A percentile compares a stretch with the other conserved stretches of the same genome.
phyloP scores from a whole-genome alignment of 2,329 filamentous ascomycete species.

The Ophiosphaerella herpotricha region DNA sequence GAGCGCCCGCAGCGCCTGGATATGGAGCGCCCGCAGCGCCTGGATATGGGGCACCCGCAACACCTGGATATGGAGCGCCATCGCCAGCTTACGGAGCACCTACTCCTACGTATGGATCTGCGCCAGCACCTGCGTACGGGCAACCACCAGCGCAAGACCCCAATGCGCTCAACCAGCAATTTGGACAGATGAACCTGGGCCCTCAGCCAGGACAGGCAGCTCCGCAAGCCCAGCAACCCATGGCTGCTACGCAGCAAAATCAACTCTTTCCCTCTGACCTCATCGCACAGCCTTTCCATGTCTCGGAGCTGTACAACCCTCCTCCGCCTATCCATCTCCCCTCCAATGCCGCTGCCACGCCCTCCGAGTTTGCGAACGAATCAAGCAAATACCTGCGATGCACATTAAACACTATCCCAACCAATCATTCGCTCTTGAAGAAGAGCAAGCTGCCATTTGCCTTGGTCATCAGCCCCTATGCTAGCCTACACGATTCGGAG shows the following conservation, averaged over 20 bases:
- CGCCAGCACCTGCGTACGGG: constrained; percentile 33
- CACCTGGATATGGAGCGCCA: constrained; percentile 42
- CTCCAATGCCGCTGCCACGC: constrained; percentile 90
- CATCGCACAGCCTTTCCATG: constrained; percentile 90
- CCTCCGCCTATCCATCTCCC: constrained; percentile 91
- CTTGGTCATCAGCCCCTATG: constrained; percentile 94
- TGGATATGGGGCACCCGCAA: constrained; percentile 47
- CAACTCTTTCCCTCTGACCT: constrained; percentile 92
- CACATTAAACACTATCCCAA: constrained; percentile 91
- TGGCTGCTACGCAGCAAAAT: constrained; percentile 58
- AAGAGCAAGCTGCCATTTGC: constrained; percentile 94
- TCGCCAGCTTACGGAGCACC: constrained; percentile 45
- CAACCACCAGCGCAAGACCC: constrained; percentile 62
- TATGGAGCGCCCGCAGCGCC: constrained; percentile 35
- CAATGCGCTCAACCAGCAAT: constrained; percentile 71
- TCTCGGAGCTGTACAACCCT: constrained; percentile 86
- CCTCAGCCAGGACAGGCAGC: constrained; percentile 51
- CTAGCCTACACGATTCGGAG: constrained; percentile 87
- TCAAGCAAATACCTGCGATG: constrained; percentile 93
- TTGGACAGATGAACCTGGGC: constrained; percentile 76
- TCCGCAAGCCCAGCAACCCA: constrained; percentile 37
- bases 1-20: constrained; percentile 50
- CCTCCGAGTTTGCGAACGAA: constrained; percentile 89
- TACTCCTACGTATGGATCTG: constrained; percentile 39
- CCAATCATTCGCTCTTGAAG: constrained; percentile 89